Evolutionary conservation across 2,329 filamentous ascomycete species (phyloP), one percentile per base, ranked within the genome.

Genomic region (Penicillium sp.): DNA sequence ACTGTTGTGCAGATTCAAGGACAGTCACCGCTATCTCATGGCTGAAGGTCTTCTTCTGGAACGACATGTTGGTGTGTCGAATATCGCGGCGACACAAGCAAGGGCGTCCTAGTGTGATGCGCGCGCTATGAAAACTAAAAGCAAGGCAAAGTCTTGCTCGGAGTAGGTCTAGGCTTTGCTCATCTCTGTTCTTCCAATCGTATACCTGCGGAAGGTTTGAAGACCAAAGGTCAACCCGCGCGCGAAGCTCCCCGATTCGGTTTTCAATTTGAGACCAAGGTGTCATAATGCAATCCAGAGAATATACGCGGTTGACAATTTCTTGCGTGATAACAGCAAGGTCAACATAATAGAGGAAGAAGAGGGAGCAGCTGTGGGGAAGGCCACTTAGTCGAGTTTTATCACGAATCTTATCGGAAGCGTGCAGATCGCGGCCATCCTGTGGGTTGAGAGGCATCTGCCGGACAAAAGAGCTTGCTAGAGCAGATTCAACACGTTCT

Each of bases 21-120:
- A 79, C 77, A 8, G 75, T 56, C 13, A 75, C 66, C 0, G 79
- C 79, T 64, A 79, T 73, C 19, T 72, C 70, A 54, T 76, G 77
- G 59, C 78, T 80, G 61, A 78, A 79, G 6, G 74, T 73, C 29
- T 67, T 58, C 29, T 62, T 61, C 23, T 71, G 64, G 30, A 56
- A 48, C 2, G 69, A 68, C 19, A 66, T 71, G 52, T 44, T 35
- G 64, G 68, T 54, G 31, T 67, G 67, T 19, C 71, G 71, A 38
- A 77, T 72, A 55, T 80, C 79, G 26, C 78, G 74, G 19, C 78
- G 76, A 63, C 80, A 82, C n/a, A 82, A 75, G 64, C 79, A 81
- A 5, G 80, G 80, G 17, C 80, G 77, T 50, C 80, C 77, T 7
- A 81, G 70, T 19, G 78, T 79, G 59, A 80, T 79, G 23, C 76